These are phyloP conservation scores for Dimocarpus longan DNA, from an alignment of 345 rosid genomes.

Conservation along the genomic window DNA sequence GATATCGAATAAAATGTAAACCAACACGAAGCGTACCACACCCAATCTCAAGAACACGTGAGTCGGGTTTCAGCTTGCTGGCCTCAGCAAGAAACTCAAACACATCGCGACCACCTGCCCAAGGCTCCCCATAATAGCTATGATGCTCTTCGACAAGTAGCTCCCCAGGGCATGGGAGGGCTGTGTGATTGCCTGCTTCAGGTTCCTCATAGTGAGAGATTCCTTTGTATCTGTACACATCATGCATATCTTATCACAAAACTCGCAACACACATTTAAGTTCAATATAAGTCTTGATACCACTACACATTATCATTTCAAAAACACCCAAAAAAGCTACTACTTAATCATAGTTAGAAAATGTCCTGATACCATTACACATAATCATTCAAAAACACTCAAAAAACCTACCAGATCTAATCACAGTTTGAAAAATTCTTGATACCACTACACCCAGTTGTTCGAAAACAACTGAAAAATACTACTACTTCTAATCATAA, in stretches of 20 bases:
- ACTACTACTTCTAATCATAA: no score
- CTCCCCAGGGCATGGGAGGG: conserved; percentile 88
- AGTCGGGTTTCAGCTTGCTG: conserved; percentile 44
- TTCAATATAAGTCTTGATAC: no score
- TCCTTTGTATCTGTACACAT: conserved; percentile 70
- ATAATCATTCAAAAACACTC: not conserved
- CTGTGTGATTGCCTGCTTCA: conserved; percentile 60
- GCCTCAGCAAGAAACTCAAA: conserved; percentile 88
- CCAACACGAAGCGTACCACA: conserved; percentile 98
- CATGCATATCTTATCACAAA: not conserved
- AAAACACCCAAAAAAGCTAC: no score
- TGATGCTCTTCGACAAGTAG: conserved; percentile 95
- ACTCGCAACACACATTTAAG: no score
- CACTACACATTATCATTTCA: no score
- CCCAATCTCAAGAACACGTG: conserved; percentile 87
- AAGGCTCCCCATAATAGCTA: conserved; percentile 95
- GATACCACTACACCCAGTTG: no score
- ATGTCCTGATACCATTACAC: not conserved
- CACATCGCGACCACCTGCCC: conserved; percentile 97
- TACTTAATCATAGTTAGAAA: no score
- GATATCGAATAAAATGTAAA: conserved; percentile 82
- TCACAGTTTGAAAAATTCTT: no score
- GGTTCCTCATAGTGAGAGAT: conserved; percentile 77
- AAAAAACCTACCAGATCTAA: not conserved
- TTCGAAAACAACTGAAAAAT: no score